Conservation (phyloP, 2,329 filamentous ascomycete species). For the Ophiostoma triangulosporum region DNA sequence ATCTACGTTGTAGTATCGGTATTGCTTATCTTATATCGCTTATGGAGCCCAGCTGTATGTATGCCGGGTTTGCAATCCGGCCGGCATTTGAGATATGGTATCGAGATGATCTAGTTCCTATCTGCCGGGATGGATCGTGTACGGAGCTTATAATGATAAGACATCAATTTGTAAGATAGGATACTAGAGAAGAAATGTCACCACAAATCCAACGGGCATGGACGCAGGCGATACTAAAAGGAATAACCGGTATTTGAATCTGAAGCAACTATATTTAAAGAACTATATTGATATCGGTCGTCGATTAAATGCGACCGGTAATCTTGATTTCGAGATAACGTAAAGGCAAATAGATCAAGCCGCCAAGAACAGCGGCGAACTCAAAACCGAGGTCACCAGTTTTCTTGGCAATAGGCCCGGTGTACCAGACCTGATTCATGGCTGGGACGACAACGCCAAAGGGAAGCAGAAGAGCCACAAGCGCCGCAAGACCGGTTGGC, state of each 20-base stretch:
- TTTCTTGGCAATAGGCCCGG: slow-evolving; percentile 27
- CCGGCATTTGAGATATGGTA: neutral
- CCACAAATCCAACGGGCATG: no score
- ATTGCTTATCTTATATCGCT: neutral
- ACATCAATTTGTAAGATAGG: no score
- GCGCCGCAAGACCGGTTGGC: slow-evolving; percentile 18
- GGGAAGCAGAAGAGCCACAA: slow-evolving; percentile 13
- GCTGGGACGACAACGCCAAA: slow-evolving; percentile 24
- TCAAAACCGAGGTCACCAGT: slow-evolving; percentile 35
- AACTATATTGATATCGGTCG: no score
- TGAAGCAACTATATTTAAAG: no score
- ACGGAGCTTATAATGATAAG: no score
- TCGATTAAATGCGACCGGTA: neutral
- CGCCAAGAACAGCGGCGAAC: slow-evolving; percentile 27
- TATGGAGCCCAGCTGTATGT: neutral
- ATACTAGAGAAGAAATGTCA: no score
- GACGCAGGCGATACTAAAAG: no score
- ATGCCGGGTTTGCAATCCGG: neutral
- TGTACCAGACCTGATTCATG: slow-evolving; percentile 31
- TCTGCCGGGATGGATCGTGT: no score
- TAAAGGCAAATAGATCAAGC: slow-evolving; percentile 28
- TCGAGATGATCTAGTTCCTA: neutral
- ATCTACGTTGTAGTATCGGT: neutral
- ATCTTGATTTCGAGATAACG: slow-evolving; percentile 21
- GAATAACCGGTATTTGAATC: no score